These are phyloP conservation scores for Umbelopsis sp. DNA, from an alignment of 192 early-diverging fungal genomes.

Conservation along the genomic window DNA sequence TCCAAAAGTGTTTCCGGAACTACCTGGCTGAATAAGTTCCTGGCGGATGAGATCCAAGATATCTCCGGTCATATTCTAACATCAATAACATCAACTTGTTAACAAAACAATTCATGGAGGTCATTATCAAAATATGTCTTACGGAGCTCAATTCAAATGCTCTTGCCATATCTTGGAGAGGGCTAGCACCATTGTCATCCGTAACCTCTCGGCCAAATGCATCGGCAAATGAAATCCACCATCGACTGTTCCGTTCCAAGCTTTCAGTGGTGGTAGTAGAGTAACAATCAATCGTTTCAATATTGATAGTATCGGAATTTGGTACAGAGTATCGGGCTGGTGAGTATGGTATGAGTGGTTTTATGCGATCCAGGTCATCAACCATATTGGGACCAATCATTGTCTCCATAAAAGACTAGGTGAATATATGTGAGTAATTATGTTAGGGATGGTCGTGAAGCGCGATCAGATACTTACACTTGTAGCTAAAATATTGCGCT, in stretches of 20 bases:
- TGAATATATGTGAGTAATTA: neutral
- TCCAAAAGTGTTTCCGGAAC: neutral
- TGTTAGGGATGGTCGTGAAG: too few species aligned
- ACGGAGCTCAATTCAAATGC: neutral
- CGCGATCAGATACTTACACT: neutral
- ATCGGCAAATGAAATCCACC: slow-evolving; percentile 13
- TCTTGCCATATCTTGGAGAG: neutral
- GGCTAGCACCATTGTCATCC: neutral
- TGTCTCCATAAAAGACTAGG: neutral
- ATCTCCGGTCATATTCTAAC: neutral
- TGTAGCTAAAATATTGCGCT: neutral
- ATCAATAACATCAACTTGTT: neutral
- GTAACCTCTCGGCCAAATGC: neutral
- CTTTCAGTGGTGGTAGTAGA: neutral
- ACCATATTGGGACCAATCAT: neutral
- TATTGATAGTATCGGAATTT: neutral
- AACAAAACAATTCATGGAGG: neutral
- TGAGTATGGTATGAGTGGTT: neutral
- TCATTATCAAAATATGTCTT: neutral
- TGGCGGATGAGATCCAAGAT: neutral
- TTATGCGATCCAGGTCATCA: neutral
- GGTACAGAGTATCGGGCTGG: neutral
- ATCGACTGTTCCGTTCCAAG: neutral
- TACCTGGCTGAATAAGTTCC: neutral
- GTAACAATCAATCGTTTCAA: neutral